phyloP scores from a whole-genome alignment of 768 basidiomycete species.

The Hysterangium stoloniferum region DNA sequence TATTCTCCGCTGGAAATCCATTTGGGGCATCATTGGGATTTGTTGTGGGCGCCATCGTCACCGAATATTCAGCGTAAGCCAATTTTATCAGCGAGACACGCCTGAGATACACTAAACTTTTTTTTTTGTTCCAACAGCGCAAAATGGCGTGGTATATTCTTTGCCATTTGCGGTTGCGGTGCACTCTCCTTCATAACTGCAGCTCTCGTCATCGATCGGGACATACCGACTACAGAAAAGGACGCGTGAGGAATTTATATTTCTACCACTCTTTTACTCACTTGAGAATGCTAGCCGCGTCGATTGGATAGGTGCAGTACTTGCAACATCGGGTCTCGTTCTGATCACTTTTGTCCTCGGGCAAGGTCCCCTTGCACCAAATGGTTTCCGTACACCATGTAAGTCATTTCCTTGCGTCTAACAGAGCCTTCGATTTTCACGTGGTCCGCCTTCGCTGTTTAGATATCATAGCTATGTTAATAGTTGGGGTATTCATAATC shows the following conservation, averaged over 20 bases:
- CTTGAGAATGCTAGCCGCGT: no score
- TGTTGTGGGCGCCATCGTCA: slow-evolving; percentile 64
- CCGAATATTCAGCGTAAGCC: slow-evolving; percentile 38
- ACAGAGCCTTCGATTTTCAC: neutral
- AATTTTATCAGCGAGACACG: no score
- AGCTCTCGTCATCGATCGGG: slow-evolving; percentile 52
- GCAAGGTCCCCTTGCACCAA: slow-evolving; percentile 49
- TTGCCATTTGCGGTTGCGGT: slow-evolving; percentile 50
- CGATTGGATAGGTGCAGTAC: slow-evolving; percentile 69
- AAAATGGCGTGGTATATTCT: slow-evolving; percentile 67
- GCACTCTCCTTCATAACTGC: slow-evolving; percentile 45
- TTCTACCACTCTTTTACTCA: no score
- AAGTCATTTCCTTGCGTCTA: slow-evolving; percentile 15
- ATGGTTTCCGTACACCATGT: slow-evolving; percentile 58
- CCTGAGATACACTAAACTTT: no score
- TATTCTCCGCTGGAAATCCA: slow-evolving; percentile 80
- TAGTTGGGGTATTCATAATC: slow-evolving; percentile 52
- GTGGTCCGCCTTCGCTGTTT: no score
- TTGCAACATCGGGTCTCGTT: slow-evolving; percentile 59
- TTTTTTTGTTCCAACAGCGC: no score
- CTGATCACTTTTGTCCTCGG: slow-evolving; percentile 69
- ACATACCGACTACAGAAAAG: slow-evolving; percentile 29
- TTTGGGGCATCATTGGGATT: slow-evolving; percentile 69
- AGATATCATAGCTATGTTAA: slow-evolving; percentile 68
- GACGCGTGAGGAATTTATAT: slow-evolving; percentile 23